Conservation (phyloP, 2,329 filamentous ascomycete species). For the Colletotrichum eleusines region DNA sequence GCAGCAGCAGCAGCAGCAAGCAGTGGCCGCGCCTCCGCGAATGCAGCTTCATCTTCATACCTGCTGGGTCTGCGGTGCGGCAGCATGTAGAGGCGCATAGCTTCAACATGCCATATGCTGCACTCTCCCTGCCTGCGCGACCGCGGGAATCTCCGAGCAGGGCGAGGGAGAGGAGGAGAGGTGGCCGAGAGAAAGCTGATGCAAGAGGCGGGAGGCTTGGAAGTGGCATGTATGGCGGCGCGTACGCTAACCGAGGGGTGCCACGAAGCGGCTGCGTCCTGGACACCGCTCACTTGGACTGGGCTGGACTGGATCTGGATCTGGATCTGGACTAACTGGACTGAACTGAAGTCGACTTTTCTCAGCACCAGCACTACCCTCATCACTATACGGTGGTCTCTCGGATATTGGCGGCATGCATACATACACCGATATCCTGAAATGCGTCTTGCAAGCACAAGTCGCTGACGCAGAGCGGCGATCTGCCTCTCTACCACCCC, state of each 20-base stretch:
- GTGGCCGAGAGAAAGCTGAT: not conserved
- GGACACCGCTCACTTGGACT: conserved; percentile 6
- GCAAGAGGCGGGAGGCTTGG: conserved; percentile 2
- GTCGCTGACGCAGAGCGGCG: conserved; percentile 13
- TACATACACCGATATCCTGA: not conserved
- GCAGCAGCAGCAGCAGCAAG: not conserved
- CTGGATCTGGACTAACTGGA: conserved; percentile 11
- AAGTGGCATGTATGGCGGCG: not conserved
- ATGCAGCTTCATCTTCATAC: conserved; percentile 4
- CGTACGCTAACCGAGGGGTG: conserved; percentile 10
- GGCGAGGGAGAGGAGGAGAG: not conserved
- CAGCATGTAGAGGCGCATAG: conserved; percentile 21
- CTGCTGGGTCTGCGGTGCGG: conserved; percentile 19
- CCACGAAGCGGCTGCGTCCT: not conserved
- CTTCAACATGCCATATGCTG: conserved; percentile 14
- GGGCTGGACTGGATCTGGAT: not conserved
- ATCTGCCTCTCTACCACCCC: not conserved
- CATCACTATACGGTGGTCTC: not conserved
- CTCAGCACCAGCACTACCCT: not conserved
- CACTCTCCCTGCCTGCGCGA: conserved; percentile 28
- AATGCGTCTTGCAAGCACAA: conserved; percentile 9
- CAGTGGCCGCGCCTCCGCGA: not conserved
- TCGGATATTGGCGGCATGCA: not conserved
- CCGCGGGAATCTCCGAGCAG: not conserved
- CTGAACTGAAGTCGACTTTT: not conserved